Base-by-base conservation (phyloP, 345 rosid genomes). In the Cochlearia excelsa region DNA sequence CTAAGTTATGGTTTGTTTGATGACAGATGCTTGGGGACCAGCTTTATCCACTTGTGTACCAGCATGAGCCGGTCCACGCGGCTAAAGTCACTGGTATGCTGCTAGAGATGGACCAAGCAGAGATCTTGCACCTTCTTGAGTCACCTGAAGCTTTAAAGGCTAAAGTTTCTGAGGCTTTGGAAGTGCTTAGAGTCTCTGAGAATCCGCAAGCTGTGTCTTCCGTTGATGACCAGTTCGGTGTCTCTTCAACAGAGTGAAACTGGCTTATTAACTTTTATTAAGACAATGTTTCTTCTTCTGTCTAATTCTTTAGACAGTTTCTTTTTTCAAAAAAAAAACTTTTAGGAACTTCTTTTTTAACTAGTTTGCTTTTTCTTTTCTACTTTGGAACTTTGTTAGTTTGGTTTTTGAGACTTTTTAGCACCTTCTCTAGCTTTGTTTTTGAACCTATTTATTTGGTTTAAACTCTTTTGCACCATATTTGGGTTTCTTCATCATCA, bases 51-150 rank as follows among this genome's bases (percentile, higher is more conserved):
- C 80, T 80, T 7, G 93, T 90, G 71, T 64, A 79, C 58, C 63
- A 61, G 51, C 75, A 80, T 0, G 86, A 83, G 69, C 82, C 82
- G n/a, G 70, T 69, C 46, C 78, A 83, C 27, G 84, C 51, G 9
- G 77, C 78, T 1, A 84, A 87, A 79, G 84, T 90, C 27, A 85
- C 94, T 11, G 90, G 91, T 40, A 80, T 85, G 85, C 48, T 90
- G 59, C 63, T 90, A 71, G 93, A 87, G 76, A 87, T 90, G 84
- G 87, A 85, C 53, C 84, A 63, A 58, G 70, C 82, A 0, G 93
- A 87, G 78, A 84, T 69, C 39, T 1, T 82, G 5, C 83, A 77
- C 77, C 79, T 90, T 38, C 62, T 87, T 0, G 87, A 85, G 66
- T 82, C 97, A 56, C 83, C 80, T 0, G 87, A 81, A 44, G 83